Conservation (phyloP, 495 filamentous ascomycete genomes). For the Chaetomium fimeti region DNA sequence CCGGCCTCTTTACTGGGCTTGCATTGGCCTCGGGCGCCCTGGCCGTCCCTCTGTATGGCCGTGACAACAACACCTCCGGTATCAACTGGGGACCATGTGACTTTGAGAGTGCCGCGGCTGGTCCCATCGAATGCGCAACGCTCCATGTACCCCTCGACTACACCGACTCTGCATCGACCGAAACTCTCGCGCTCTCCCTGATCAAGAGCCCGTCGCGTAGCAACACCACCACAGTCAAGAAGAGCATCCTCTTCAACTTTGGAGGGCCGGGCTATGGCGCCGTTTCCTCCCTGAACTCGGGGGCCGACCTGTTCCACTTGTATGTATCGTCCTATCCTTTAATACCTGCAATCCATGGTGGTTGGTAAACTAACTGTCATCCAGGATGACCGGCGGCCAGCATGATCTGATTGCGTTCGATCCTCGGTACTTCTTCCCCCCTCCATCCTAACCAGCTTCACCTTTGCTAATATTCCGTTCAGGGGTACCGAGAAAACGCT, state of each 20-base stretch:
- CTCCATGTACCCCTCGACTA: background rate
- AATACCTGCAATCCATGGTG: constrained; percentile 5
- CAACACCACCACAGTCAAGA: constrained; percentile 21
- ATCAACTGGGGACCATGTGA: constrained; percentile 7
- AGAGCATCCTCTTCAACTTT: constrained; percentile 49
- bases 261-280: constrained; percentile 42
- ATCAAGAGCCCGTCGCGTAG: constrained; percentile 8
- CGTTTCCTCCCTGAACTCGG: constrained; percentile 27
- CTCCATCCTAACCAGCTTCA: background rate
- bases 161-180: background rate
- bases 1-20: background rate
- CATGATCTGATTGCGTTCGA: constrained; percentile 46
- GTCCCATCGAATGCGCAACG: background rate
- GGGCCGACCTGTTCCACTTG: constrained; percentile 18
- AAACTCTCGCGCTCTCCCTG: background rate
- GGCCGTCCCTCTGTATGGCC: background rate
- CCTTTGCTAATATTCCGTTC: background rate
- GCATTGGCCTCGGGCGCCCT: background rate
- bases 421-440: constrained; percentile 33
- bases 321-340: constrained; percentile 18
- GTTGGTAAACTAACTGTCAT: background rate
- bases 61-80: background rate
- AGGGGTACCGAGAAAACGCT: constrained; percentile 43
- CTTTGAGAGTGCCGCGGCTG: background rate
- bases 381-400: constrained; percentile 31